A percentile compares a stretch with the other conserved stretches of the same genome.
Conservation (phyloP, 2,329 filamentous ascomycete species). For the Aspergillus hortae region DNA sequence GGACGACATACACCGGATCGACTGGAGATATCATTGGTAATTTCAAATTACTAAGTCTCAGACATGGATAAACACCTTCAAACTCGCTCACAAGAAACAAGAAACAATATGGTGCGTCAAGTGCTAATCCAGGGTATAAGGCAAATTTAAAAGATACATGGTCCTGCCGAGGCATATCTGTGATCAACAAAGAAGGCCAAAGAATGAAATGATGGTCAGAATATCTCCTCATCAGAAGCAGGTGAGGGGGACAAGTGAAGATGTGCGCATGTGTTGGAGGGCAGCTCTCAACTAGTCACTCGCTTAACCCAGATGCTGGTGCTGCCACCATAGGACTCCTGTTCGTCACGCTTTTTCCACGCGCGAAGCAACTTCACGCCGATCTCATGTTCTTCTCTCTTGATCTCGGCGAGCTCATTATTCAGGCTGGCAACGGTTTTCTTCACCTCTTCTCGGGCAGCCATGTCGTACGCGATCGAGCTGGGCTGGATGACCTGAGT, state of each 20-base stretch:
- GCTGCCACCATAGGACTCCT: slow-evolving; percentile 46
- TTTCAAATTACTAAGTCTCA: too few species aligned
- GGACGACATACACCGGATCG: too few species aligned
- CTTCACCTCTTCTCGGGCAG: slow-evolving; percentile 55
- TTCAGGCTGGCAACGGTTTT: slow-evolving; percentile 64
- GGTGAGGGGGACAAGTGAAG: slow-evolving; percentile 5
- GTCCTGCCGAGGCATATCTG: slow-evolving; percentile 6
- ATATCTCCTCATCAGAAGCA: background rate
- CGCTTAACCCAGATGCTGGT: slow-evolving; percentile 73
- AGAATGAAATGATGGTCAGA: background rate
- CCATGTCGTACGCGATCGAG: slow-evolving; percentile 63
- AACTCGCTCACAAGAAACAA: too few species aligned
- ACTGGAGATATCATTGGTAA: too few species aligned
- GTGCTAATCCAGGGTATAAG: slow-evolving; percentile 10
- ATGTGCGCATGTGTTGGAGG: background rate
- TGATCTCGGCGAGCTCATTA: slow-evolving; percentile 67
- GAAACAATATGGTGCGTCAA: background rate
- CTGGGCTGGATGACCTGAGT: slow-evolving; percentile 71
- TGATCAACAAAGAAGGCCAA: background rate
- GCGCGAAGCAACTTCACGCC: slow-evolving; percentile 71
- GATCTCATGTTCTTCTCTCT: slow-evolving; percentile 73
- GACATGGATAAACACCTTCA: too few species aligned
- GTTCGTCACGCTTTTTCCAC: slow-evolving; percentile 70
- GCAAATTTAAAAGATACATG: slow-evolving; percentile 7
- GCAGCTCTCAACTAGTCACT: slow-evolving; percentile 58